Percentiles rank a stretch among this genome's conserved stretches.
Conservation (phyloP, 1,139 yeast genomes). For the Lodderomyces oxycetoniae region DNA sequence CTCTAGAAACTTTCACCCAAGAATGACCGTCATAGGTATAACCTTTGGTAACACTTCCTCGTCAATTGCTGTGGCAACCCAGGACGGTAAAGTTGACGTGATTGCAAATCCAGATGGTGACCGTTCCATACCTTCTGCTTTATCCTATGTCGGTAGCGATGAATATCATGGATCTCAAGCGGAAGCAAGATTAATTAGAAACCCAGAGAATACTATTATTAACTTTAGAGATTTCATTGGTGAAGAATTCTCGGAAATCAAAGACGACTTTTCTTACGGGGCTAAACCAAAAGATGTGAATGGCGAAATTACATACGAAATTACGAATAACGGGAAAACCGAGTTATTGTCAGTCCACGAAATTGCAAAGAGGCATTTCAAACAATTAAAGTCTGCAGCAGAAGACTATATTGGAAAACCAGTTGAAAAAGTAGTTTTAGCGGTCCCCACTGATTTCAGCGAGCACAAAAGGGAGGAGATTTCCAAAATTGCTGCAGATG, state of each 20-base stretch:
- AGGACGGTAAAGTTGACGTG: constrained; percentile 90
- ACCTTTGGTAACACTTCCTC: constrained; percentile 96
- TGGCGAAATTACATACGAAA: constrained; percentile 68
- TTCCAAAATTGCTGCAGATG: constrained; percentile 56
- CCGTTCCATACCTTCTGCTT: constrained; percentile 89
- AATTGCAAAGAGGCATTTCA: constrained; percentile 77
- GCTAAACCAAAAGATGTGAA: constrained; percentile 68
- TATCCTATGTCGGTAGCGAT: constrained; percentile 88
- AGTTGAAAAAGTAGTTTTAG: constrained; percentile 78
- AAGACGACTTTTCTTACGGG: constrained; percentile 51
- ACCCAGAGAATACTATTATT: constrained; percentile 79
- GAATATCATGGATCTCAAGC: constrained; percentile 99
- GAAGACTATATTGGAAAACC: constrained; percentile 83
- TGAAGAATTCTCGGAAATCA: constrained; percentile 62
- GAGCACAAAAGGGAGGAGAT: constrained; percentile 68
- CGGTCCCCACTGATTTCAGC: constrained; percentile 87
- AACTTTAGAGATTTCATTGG: constrained; percentile 95
- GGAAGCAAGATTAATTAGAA: constrained; percentile 83
- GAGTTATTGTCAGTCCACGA: constrained; percentile 64
- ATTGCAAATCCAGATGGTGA: constrained; percentile 99
- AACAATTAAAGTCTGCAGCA: constrained; percentile 81
- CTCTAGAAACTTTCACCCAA: too few species aligned
- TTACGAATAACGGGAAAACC: constrained; percentile 44
- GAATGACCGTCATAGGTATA: constrained; percentile 72
- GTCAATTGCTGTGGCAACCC: constrained; percentile 84